phyloP scores from a whole-genome alignment of 306 rosid species.

The Cicer chorassanicum region DNA sequence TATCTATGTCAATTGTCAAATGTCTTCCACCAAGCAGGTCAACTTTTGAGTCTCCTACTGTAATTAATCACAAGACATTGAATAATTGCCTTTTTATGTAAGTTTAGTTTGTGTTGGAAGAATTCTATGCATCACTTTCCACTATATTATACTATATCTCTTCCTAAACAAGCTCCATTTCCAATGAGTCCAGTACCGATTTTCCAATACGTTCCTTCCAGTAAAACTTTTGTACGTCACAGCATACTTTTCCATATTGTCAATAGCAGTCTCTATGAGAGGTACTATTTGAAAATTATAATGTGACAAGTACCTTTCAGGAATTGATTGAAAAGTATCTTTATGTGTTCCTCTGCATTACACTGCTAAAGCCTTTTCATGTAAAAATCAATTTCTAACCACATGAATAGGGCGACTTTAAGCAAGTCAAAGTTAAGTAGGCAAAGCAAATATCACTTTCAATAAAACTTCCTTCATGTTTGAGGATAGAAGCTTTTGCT shows the following conservation, averaged over 20 bases:
- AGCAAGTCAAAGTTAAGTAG: background rate
- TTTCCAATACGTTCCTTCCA: background rate
- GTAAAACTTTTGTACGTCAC: background rate
- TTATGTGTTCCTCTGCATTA: background rate
- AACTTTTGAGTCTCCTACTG: slow-evolving; percentile 1
- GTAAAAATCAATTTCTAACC: slow-evolving; percentile 8
- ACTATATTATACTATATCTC: background rate
- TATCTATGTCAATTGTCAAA: background rate
- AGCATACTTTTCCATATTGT: background rate
- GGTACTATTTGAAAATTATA: background rate
- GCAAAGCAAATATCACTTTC: background rate
- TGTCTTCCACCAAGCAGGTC: background rate
- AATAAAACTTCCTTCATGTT: background rate
- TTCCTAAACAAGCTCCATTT: background rate
- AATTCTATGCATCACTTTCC: background rate
- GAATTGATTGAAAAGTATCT: background rate
- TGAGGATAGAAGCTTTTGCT: background rate
- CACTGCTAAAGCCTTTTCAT: background rate
- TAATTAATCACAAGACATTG: background rate
- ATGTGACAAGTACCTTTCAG: background rate
- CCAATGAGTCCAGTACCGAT: background rate
- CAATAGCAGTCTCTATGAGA: background rate
- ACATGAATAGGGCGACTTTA: background rate
- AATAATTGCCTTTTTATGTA: background rate
- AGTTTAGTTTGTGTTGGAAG: background rate